These are phyloP conservation scores for Aspergillus awamori DNA, from an alignment of 2,329 filamentous ascomycete species.

Conservation along the genomic window DNA sequence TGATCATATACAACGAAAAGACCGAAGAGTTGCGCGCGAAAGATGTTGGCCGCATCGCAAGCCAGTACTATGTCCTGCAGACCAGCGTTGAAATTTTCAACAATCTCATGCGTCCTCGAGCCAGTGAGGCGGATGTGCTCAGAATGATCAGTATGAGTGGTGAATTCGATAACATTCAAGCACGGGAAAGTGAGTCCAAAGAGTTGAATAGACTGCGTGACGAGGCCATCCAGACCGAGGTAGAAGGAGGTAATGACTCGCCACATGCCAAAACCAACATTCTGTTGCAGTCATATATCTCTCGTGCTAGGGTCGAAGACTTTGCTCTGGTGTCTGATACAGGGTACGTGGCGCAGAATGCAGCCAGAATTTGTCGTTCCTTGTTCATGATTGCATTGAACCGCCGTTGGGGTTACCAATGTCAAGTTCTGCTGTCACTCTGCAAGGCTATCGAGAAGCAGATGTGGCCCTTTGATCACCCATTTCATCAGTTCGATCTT, in stretches of 20 bases:
- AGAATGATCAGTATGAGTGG: conserved; percentile 98
- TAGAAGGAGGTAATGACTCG: conserved; percentile 67
- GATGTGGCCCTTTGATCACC: conserved; percentile 93
- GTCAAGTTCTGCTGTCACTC: conserved; percentile 83
- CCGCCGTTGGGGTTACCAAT: conserved; percentile 93
- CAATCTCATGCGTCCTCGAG: conserved; percentile 81
- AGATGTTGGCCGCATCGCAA: conserved; percentile 93
- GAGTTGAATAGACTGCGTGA: conserved; percentile 77
- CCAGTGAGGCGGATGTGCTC: conserved; percentile 87
- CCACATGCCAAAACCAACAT: conserved; percentile 95
- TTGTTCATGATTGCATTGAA: conserved; percentile 98
- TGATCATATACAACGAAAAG: conserved; percentile 97
- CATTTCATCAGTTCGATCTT: conserved; percentile 91
- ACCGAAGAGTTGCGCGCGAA: conserved; percentile 93
- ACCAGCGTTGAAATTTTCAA: conserved; percentile 97
- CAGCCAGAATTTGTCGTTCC: conserved; percentile 88
- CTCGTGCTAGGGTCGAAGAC: conserved; percentile 81
- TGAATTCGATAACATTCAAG: conserved; percentile 97
- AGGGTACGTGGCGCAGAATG: conserved; percentile 93
- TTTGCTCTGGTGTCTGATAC: conserved; percentile 91
- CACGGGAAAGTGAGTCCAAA: conserved; percentile 83
- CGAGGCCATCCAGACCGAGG: conserved; percentile 73
- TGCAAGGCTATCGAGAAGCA: conserved; percentile 97
- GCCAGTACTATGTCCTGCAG: conserved; percentile 94
- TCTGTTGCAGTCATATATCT: conserved; percentile 90